Evolutionary conservation across 345 rosid species (phyloP).

Genomic region (Trapa incisa): DNA sequence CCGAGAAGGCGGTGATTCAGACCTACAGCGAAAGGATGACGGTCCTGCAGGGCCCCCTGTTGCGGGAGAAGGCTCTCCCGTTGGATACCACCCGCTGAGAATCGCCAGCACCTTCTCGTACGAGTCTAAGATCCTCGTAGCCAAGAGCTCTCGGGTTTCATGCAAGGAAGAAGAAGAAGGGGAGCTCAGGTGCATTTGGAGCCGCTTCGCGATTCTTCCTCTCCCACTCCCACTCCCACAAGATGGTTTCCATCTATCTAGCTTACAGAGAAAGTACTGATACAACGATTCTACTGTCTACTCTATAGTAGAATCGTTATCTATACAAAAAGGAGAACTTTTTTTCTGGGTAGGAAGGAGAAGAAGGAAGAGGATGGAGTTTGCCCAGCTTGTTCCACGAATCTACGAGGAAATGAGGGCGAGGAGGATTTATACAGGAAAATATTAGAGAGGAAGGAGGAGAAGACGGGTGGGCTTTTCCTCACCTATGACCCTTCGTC

Average conservation of each 20-base stretch:
- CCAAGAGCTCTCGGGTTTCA: slow-evolving; percentile 33
- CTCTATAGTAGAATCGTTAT: too few species aligned
- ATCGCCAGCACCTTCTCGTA: slow-evolving; percentile 50
- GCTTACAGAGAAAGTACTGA: too few species aligned
- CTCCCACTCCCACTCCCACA: slow-evolving; percentile 35
- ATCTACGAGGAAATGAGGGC: neutral
- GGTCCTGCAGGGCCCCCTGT: neutral
- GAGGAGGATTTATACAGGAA: neutral
- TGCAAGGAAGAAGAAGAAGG: slow-evolving; percentile 33
- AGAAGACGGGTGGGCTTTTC: slow-evolving; percentile 4
- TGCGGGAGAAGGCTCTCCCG: slow-evolving; percentile 7
- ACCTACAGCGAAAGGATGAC: neutral
- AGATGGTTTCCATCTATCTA: slow-evolving; percentile 14
- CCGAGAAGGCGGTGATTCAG: slow-evolving; percentile 33
- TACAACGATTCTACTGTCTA: too few species aligned
- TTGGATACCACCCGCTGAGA: slow-evolving; percentile 16
- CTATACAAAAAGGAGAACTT: too few species aligned
- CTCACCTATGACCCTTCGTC: neutral
- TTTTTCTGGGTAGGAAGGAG: too few species aligned
- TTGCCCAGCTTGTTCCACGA: neutral
- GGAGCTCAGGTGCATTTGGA: slow-evolving; percentile 26
- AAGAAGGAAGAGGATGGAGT: too few species aligned
- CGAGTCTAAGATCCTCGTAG: slow-evolving; percentile 40
- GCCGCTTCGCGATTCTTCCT: slow-evolving; percentile 38
- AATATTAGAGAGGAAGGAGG: neutral